These are phyloP conservation scores for Leccinum insigne DNA, from an alignment of 1,284 basidiomycete genomes.

Conservation along the genomic window DNA sequence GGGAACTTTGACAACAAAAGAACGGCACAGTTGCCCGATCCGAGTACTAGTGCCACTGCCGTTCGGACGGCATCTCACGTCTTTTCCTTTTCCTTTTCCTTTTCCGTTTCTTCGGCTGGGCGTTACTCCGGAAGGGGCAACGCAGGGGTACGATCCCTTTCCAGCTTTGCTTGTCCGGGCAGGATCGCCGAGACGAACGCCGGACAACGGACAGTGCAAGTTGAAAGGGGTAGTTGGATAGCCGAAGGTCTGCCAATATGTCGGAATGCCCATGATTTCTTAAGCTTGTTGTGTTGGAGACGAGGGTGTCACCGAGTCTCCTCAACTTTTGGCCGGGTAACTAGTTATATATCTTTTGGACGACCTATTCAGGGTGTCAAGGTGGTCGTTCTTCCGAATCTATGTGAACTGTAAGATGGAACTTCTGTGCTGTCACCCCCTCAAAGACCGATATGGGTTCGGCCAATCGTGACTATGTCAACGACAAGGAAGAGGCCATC, in stretches of 20 bases:
- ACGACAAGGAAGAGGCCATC: no score
- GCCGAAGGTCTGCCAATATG: background rate
- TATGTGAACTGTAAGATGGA: no score
- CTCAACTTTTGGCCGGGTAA: background rate
- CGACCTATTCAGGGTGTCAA: no score
- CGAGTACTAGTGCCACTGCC: no score
- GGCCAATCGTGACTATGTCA: no score
- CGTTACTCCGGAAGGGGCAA: background rate
- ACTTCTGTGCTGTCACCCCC: no score
- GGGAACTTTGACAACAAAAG: background rate
- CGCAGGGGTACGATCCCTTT: background rate
- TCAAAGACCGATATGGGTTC: no score
- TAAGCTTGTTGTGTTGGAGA: background rate
- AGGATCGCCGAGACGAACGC: background rate
- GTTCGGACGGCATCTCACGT: no score
- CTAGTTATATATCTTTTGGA: background rate
- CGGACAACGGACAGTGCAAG: background rate
- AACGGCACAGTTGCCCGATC: background rate
- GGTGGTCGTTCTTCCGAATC: no score
- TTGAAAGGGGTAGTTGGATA: background rate
- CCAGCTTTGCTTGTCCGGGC: background rate
- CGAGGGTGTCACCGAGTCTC: background rate
- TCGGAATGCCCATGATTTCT: background rate
- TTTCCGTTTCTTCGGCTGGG: background rate
- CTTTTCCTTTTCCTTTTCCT: background rate